Evolutionary conservation across 129 eudicot genomes (phyloP).

Genomic region (Flaveria sonorensis): DNA sequence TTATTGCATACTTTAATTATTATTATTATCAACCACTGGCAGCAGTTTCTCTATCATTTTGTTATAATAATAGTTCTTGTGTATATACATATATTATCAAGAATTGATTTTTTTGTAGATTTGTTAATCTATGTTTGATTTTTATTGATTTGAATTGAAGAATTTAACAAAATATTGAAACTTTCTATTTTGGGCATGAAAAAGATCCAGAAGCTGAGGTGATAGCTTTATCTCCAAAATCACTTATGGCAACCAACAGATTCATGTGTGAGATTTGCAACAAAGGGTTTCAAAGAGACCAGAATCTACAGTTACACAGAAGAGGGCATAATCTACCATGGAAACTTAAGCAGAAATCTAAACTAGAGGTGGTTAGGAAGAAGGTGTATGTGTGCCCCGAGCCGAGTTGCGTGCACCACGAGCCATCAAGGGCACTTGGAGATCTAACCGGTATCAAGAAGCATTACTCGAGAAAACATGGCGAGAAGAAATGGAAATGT

Average conservation of each 20-base stretch:
- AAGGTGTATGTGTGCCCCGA: slow-evolving; percentile 74
- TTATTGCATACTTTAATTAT: not conserved
- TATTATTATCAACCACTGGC: not conserved
- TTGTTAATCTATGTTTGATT: not conserved
- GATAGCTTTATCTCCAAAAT: slow-evolving; percentile 65
- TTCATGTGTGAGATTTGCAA: slow-evolving; percentile 67
- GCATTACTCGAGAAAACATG: slow-evolving; percentile 74
- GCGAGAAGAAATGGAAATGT: slow-evolving; percentile 89
- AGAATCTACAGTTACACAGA: slow-evolving; percentile 65
- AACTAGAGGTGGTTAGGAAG: slow-evolving; percentile 48
- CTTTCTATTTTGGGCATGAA: slow-evolving; percentile 26
- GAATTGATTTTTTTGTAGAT: slow-evolving; percentile 8
- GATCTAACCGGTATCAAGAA: slow-evolving; percentile 85
- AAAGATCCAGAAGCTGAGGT: slow-evolving; percentile 76
- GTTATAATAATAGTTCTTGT: not conserved
- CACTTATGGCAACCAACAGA: slow-evolving; percentile 70
- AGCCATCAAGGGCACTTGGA: slow-evolving; percentile 83
- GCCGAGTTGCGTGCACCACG: slow-evolving; percentile 74
- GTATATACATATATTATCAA: slow-evolving; percentile 7
- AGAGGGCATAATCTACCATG: slow-evolving; percentile 74
- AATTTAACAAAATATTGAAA: not conserved
- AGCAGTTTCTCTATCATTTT: too few species aligned
- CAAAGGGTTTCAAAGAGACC: slow-evolving; percentile 76
- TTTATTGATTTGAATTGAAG: slow-evolving; percentile 18
- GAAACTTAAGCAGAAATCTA: slow-evolving; percentile 69